These are phyloP conservation scores for Botrytis fragariae DNA, from an alignment of 2,329 filamentous ascomycete genomes.

Conservation along the genomic window DNA sequence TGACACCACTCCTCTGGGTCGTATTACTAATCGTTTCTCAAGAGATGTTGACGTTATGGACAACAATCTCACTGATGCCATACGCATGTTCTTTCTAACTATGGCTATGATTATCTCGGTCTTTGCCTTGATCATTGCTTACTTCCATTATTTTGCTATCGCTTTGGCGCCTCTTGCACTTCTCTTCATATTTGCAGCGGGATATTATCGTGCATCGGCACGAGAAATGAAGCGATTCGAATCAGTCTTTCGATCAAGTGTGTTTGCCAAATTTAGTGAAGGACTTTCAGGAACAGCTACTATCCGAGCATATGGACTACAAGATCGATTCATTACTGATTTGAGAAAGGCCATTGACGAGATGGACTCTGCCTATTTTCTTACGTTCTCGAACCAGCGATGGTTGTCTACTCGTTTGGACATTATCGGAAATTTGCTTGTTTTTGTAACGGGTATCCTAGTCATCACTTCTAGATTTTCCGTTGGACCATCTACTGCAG, in stretches of 20 bases:
- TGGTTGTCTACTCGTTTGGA: constrained; percentile 89
- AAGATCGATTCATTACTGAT: constrained; percentile 68
- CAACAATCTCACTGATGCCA: constrained; percentile 82
- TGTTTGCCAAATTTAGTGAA: constrained; percentile 91
- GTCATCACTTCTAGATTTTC: constrained; percentile 89
- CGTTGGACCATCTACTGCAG: constrained; percentile 79
- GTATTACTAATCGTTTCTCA: constrained; percentile 95
- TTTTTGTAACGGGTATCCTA: constrained; percentile 84
- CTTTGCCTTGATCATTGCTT: constrained; percentile 89
- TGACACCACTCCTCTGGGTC: constrained; percentile 90
- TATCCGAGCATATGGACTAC: constrained; percentile 85
- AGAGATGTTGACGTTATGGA: constrained; percentile 97
- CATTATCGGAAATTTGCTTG: constrained; percentile 75
- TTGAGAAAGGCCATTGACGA: constrained; percentile 75
- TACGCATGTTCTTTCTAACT: constrained; percentile 90
- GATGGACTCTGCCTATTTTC: constrained; percentile 92
- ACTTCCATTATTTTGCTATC: constrained; percentile 76
- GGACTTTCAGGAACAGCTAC: constrained; percentile 79
- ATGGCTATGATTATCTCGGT: constrained; percentile 78
- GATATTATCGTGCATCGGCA: constrained; percentile 87
- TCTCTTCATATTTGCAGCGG: constrained; percentile 76
- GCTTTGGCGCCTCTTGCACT: constrained; percentile 67
- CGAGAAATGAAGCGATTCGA: constrained; percentile 95
- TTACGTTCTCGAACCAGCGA: constrained; percentile 92
- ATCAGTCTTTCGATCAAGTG: constrained; percentile 77